These are phyloP conservation scores for Aspergillaceae sp. DNA, from an alignment of 2,329 filamentous ascomycete genomes.

Conservation along the genomic window DNA sequence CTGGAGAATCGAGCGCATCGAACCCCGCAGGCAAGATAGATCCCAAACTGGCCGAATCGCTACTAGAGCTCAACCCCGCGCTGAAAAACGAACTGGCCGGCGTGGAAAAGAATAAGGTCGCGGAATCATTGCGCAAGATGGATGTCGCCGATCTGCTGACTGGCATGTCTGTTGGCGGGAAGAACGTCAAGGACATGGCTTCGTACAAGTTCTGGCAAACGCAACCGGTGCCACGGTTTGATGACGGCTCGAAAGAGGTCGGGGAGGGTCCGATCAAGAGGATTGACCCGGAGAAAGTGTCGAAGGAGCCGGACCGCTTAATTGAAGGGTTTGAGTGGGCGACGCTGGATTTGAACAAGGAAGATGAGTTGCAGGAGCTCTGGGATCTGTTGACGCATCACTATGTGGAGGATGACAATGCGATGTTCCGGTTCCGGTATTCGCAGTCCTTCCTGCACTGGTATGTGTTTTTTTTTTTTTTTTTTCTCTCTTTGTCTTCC, in stretches of 20 bases:
- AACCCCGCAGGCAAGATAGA: slow-evolving; percentile 24
- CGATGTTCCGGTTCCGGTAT: slow-evolving; percentile 97
- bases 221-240: slow-evolving; percentile 83
- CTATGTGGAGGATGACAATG: slow-evolving; percentile 94
- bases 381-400: slow-evolving; percentile 86
- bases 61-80: slow-evolving; percentile 48
- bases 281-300: slow-evolving; percentile 68
- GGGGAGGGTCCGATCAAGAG: slow-evolving; percentile 76
- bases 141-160: slow-evolving; percentile 42
- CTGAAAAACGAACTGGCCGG: slow-evolving; percentile 66
- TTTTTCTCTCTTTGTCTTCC: too few species aligned
- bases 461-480: slow-evolving; percentile 36
- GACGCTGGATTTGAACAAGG: slow-evolving; percentile 73
- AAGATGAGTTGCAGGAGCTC: slow-evolving; percentile 74
- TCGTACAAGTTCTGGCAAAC: slow-evolving; percentile 99
- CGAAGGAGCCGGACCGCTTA: slow-evolving; percentile 66
- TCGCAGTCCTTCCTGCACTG: slow-evolving; percentile 81
- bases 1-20: slow-evolving; percentile 8
- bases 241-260: slow-evolving; percentile 39
- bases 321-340: slow-evolving; percentile 89
- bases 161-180: slow-evolving; percentile 60
- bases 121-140: slow-evolving; percentile 43
- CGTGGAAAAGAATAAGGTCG: slow-evolving; percentile 53
- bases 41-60: slow-evolving; percentile 28
- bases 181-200: slow-evolving; percentile 93